Conservation (phyloP, 306 rosid genomes). For the Begonia fuchsioides region DNA sequence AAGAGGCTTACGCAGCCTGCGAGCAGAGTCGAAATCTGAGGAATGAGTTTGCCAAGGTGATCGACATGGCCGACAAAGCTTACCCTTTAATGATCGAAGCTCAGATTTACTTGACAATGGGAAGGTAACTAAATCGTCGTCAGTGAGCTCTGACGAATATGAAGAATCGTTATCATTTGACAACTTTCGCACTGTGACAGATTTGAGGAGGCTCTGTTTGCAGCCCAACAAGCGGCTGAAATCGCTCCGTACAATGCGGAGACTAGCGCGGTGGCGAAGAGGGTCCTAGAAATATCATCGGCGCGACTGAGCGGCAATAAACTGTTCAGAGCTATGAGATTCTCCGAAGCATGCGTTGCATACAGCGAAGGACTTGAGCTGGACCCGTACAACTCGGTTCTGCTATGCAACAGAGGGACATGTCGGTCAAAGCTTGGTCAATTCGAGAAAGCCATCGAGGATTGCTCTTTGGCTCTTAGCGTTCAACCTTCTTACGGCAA, state of each 20-base stretch:
- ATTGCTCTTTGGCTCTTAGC: slow-evolving; percentile 62
- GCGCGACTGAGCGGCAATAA: slow-evolving; percentile 77
- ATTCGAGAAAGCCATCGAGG: slow-evolving; percentile 86
- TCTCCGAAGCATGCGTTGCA: slow-evolving; percentile 42
- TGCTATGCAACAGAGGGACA: slow-evolving; percentile 87
- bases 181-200: slow-evolving; percentile 17
- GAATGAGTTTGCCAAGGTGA: slow-evolving; percentile 31
- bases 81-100: slow-evolving; percentile 47
- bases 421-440: slow-evolving; percentile 83
- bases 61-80: slow-evolving; percentile 38
- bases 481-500: slow-evolving; percentile 73
- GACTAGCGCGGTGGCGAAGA: slow-evolving; percentile 36
- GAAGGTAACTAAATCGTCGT: slow-evolving; percentile 48
- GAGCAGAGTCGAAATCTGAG: slow-evolving; percentile 47
- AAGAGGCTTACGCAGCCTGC: slow-evolving; percentile 54
- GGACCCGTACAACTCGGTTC: slow-evolving; percentile 58
- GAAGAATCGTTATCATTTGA: not conserved
- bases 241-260: slow-evolving; percentile 55
- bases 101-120: slow-evolving; percentile 54
- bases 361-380: slow-evolving; percentile 80
- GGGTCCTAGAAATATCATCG: slow-evolving; percentile 41
- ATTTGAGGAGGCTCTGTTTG: slow-evolving; percentile 65
- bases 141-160: not conserved
- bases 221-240: slow-evolving; percentile 45
- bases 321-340: slow-evolving; percentile 76